Percentiles rank a stretch among this genome's conserved stretches.
Evolutionary conservation across 306 rosid genomes (phyloP).

Genomic region (Vigna mungo): DNA sequence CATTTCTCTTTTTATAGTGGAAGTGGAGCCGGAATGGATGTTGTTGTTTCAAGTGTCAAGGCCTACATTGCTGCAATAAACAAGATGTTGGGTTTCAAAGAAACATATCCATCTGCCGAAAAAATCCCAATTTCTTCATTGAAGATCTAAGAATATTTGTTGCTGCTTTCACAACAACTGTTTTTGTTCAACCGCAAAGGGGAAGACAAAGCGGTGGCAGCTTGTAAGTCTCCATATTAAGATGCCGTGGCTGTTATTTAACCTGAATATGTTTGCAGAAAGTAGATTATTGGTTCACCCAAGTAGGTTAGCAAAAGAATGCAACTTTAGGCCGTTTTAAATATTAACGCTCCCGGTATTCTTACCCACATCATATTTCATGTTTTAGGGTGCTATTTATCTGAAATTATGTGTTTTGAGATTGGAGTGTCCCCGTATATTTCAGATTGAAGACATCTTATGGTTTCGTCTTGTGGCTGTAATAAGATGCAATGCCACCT

Average conservation of each 20-base stretch:
- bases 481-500: slow-evolving; percentile 7
- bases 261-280: not conserved
- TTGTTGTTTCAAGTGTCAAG: slow-evolving; percentile 95
- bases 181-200: slow-evolving; percentile 19
- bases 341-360: slow-evolving; percentile 15
- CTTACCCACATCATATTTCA: not conserved
- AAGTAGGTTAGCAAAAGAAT: slow-evolving; percentile 23
- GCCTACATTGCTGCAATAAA: slow-evolving; percentile 87
- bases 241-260: slow-evolving; percentile 11
- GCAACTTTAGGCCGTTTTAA: slow-evolving; percentile 32
- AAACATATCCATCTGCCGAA: slow-evolving; percentile 46
- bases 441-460: not conserved
- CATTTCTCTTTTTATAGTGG: slow-evolving; percentile 62
- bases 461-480: not conserved
- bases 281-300: not conserved
- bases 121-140: slow-evolving; percentile 49
- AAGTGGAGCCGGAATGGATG: slow-evolving; percentile 90
- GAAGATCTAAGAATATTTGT: slow-evolving; percentile 22
- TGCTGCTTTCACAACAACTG: not conserved
- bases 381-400: not conserved
- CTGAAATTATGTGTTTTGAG: not conserved
- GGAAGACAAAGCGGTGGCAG: slow-evolving; percentile 4
- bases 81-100: slow-evolving; percentile 84
- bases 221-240: slow-evolving; percentile 21
- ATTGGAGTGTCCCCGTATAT: not conserved